Evolutionary conservation across 768 basidiomycete genomes (phyloP), one percentile per base, ranked within the genome.

Genomic region (Mycena rosella): DNA sequence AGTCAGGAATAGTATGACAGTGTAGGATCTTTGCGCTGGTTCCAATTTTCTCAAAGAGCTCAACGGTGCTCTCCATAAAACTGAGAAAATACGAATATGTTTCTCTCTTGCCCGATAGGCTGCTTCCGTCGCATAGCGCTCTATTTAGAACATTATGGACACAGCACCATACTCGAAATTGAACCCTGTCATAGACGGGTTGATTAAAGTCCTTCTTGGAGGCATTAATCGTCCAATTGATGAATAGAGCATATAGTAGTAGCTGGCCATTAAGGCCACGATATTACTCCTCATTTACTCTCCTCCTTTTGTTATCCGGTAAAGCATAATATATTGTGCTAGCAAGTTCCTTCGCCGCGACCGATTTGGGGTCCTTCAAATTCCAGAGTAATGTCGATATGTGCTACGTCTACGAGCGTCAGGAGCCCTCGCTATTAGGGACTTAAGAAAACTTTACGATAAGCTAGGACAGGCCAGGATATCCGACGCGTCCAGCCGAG

Each of bases 1-100:
- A 85, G 80, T 91, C n/a, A n/a, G 89, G 91, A 0, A 85, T 92
- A 91, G 69, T 91, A 93, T 57, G 85, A 93, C 2, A 92, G 93
- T 75, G 86, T 93, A 38, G 92, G 92, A 6, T 74, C 71, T 74
- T 60, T 42, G 69, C 55, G 45, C 73, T 63, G 80, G 88, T 45
- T 71, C 81, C n/a, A n/a, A 5, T 78, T 90, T 74, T 70, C 80
- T 88, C 49, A 75, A 81, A 60, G 78, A 85, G 59, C 80, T 93
- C 20, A 91, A 93, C 69, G 85, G 92, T 70, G 85, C 81, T 15
- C 77, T 93, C 72, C 80, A 14, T 68, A 65, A 1, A 77, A 62
- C 7, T 76, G 86, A 45, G 71, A 73, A 77, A n/a, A 79, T 88
- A n/a, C 81, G 88, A 30, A 86, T 87, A 68, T 71, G 82, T 73